phyloP scores from a whole-genome alignment of 257 asterid species.

The Solanum corneliomulleri region DNA sequence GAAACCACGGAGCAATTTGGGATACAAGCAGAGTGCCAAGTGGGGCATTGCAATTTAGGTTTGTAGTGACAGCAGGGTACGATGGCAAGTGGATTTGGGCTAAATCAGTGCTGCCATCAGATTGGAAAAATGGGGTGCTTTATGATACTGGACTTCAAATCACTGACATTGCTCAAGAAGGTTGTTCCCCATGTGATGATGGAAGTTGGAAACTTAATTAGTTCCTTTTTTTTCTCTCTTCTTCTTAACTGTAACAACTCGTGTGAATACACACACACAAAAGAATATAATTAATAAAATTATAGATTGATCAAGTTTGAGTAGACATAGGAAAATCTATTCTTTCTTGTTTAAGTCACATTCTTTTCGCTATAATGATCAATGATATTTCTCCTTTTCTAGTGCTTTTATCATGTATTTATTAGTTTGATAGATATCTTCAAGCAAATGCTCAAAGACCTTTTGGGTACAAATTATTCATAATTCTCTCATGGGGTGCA shows the following conservation, averaged over 20 bases:
- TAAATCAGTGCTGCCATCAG: constrained; percentile 45
- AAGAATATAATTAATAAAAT: neutral
- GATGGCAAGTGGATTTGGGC: constrained; percentile 77
- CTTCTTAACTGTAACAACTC: neutral
- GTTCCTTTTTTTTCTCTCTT: neutral
- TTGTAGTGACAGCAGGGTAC: constrained; percentile 62
- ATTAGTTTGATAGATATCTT: neutral
- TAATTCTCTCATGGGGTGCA: neutral
- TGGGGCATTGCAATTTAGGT: constrained; percentile 59
- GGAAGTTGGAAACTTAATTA: constrained; percentile 22
- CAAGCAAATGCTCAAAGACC: neutral
- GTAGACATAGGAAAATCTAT: neutral
- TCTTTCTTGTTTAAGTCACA: neutral
- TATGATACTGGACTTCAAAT: constrained; percentile 68
- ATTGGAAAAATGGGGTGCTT: constrained; percentile 38
- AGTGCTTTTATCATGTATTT: neutral
- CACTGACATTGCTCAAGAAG: constrained; percentile 63
- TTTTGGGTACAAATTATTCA: neutral
- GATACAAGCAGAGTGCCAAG: constrained; percentile 59
- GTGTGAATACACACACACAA: neutral
- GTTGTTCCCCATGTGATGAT: constrained; percentile 52
- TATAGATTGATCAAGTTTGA: neutral
- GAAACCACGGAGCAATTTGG: constrained; percentile 73
- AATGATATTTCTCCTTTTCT: neutral
- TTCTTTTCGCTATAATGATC: neutral